These are phyloP conservation scores for Camptophora hylomeconis DNA, from an alignment of 2,329 filamentous ascomycete species.

Conservation along the genomic window DNA sequence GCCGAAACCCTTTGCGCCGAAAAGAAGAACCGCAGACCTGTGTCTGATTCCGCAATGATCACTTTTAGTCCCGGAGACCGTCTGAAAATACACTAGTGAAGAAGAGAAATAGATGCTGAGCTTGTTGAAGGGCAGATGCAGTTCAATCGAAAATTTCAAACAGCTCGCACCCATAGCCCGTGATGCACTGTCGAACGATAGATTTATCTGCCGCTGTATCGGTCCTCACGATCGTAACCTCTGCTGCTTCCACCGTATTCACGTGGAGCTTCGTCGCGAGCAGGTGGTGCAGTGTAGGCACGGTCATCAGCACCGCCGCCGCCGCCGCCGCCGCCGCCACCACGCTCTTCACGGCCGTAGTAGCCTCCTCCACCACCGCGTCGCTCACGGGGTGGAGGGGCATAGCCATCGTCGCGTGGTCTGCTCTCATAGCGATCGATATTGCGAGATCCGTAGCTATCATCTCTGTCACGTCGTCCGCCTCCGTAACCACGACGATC, in stretches of 20 bases:
- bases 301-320: slow-evolving; percentile 5
- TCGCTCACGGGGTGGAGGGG: slow-evolving; percentile 30
- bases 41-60: too few species aligned
- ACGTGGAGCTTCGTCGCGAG: slow-evolving; percentile 16
- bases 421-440: slow-evolving; percentile 35
- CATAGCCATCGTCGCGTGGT: slow-evolving; percentile 29
- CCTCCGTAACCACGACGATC: slow-evolving; percentile 30
- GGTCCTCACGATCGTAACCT: slow-evolving; percentile 17
- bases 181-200: too few species aligned
- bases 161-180: too few species aligned
- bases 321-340: slow-evolving; percentile 12
- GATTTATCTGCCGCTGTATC: slow-evolving; percentile 15
- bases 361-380: slow-evolving; percentile 41
- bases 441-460: slow-evolving; percentile 31
- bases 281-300: slow-evolving; percentile 5
- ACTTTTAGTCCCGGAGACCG: too few species aligned
- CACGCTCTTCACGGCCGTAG: slow-evolving; percentile 33
- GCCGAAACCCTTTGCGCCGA: slow-evolving; percentile 12
- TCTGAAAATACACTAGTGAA: too few species aligned
- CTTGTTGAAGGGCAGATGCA: too few species aligned
- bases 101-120: too few species aligned
- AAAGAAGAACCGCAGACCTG: too few species aligned
- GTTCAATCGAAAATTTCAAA: too few species aligned
- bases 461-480: slow-evolving; percentile 29
- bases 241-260: slow-evolving; percentile 14